Evolutionary conservation across 2,329 filamentous ascomycete genomes (phyloP), one percentile per base, ranked within the genome.

Genomic region (Macrophomina tecta): DNA sequence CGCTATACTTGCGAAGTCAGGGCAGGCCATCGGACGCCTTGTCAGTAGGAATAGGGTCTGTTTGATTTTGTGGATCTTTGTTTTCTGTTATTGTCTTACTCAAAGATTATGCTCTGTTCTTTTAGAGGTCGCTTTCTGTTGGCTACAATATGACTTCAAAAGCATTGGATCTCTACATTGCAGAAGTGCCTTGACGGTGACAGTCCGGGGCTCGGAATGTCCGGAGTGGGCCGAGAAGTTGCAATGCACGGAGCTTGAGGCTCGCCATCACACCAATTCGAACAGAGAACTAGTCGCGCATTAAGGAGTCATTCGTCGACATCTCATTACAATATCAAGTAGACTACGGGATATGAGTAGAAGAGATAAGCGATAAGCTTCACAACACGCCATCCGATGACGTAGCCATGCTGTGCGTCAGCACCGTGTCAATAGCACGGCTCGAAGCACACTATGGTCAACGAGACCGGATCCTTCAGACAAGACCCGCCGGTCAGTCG

Each of bases 311-410:
- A 23, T 23, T 23, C 23, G 23, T 23, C 23, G 23, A 23, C 23
- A 23, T 23, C 23, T 23, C 3, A 23, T 23, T 23, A 23, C 23
- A 23, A 23, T 23, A 23, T 23, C 36, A 38, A 12, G 11, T 38
- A 38, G 36, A 38, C 36, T 23, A 23, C 23, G 23, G 23, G 23
- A 23, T 23, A 23, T 23, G 23, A 23, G 23, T 23, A 23, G 23
- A 9, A 40, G 38, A 32, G 52, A 55, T 55, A 55, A 55, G 52
- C 52, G 52, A 55, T 53, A 53, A 53, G 14, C 23, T 23, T 23
- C 5, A 32, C 7, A 16, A n/a, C 9, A n/a, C 14, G 12, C 49
- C 1, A 32, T 32, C 52, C 32, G 34, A 40, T 55, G 52, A 55
- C 52, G 52, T 55, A 34, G 52, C 51, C 30, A 4, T 36, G 14